Evolutionary conservation across 179 eudicot species (phyloP), one percentile per base, ranked within the genome.

Genomic region (Patellifolia procumbens): DNA sequence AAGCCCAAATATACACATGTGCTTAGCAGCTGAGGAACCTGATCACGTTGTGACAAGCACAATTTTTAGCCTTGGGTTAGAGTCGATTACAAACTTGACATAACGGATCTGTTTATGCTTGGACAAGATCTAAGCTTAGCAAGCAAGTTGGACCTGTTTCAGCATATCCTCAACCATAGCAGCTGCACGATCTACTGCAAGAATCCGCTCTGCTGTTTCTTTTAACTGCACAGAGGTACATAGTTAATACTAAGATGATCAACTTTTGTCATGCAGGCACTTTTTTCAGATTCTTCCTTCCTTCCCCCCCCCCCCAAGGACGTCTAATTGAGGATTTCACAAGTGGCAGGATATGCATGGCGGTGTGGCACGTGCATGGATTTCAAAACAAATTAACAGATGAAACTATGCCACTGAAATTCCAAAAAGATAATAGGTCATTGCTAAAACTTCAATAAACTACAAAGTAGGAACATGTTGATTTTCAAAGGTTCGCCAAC

Each of bases 171-270:
- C 97, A 79, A 94, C 97, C 90, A 92, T 91, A 22, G 97, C 87
- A 79, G 98, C 98, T 20, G 98, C 98, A 82, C 68, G 87, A 85
- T 94, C 98, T 88, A 94, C 98, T 65, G 98, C 92, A 80, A 87
- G 89, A 61, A 92, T 88, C 78, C 96, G 87, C 62, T 94, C 97
- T 55, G 88, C 88, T 39, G 97, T 94, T 74, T 93, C 90, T 79
- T 91, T 93, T 84, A 94, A 85, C 98, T 94, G 86, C 83, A 88
- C 75, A 19, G 22, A 73, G 80, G 43, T 20, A 67, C 63, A 67
- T 31, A 61, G 15, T 34, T 29, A 35, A 24, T 46, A 2, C 69
- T 55, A 12, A 72, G 48, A 78, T 26, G 16, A 70, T 48, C n/a
- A n/a, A n/a, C n/a, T n/a, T n/a, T n/a, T n/a, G n/a, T n/a, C n/a